Conservation (phyloP, 2,329 filamentous ascomycete genomes). For the Sarocladium strictum region DNA sequence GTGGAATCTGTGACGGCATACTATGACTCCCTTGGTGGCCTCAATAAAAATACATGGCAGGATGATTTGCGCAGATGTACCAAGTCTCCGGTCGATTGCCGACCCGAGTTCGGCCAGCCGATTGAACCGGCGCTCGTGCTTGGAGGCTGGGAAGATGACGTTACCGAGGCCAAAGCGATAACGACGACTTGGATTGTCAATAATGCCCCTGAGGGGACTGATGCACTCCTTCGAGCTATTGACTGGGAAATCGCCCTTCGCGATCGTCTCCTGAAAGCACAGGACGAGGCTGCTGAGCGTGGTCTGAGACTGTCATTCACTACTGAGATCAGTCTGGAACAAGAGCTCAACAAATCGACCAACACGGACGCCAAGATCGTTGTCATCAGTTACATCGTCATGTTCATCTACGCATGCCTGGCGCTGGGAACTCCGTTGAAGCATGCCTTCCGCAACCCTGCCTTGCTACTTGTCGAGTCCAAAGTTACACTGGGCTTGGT, state of each 20-base stretch:
- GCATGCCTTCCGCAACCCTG: constrained; percentile 75
- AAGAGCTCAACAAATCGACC: constrained; percentile 95
- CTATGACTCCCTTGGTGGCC: constrained; percentile 37
- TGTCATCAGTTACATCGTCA: constrained; percentile 93
- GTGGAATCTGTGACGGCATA: constrained; percentile 91
- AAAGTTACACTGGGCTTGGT: constrained; percentile 95
- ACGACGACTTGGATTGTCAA: constrained; percentile 93
- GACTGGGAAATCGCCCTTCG: constrained; percentile 85
- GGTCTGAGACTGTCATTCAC: constrained; percentile 89
- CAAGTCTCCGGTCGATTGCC: constrained; percentile 73
- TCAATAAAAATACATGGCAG: constrained; percentile 56
- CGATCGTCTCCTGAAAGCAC: constrained; percentile 66
- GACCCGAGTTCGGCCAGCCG: constrained; percentile 84
- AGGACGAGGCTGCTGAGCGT: constrained; percentile 69
- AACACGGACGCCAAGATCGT: constrained; percentile 98
- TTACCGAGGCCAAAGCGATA: constrained; percentile 70
- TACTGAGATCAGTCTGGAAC: constrained; percentile 88
- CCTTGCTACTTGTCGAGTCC: constrained; percentile 83
- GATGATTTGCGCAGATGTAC: constrained; percentile 67
- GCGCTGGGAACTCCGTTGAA: constrained; percentile 81
- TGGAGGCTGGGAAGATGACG: constrained; percentile 64
- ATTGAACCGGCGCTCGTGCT: constrained; percentile 80
- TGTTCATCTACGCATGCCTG: constrained; percentile 96
- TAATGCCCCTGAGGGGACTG: constrained; percentile 71
- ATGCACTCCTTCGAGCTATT: constrained; percentile 66